Evolutionary conservation across 805 yeast genomes (phyloP), one percentile per base, ranked within the genome.

Genomic region (Kluyveromyces lactis): DNA sequence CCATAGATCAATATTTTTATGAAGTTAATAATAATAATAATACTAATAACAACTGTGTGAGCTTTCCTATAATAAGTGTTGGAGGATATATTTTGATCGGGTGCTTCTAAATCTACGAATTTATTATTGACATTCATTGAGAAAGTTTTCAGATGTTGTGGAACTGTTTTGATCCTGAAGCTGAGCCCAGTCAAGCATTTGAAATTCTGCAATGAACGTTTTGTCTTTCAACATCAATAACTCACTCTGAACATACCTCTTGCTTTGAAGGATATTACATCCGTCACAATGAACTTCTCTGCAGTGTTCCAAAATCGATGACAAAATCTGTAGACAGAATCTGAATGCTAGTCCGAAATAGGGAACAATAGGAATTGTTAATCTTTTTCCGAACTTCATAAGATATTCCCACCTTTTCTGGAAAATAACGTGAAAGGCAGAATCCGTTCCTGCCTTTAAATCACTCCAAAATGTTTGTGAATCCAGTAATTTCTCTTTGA

Each of bases 181-280:
- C 9, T 9, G n/a, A 4, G 49, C 50, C 54, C 55, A 51, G 2
- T 27, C 30, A 11, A 41, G 39, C 26, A 43, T 38, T 18, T 50
- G 47, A 32, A 52, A 49, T 17, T 43, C 39, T 2, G 55, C 33
- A 16, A 47, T 43, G 15, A 53, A 32, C 21, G 45, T 45, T 19
- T 39, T 21, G 30, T 55, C 53, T 3, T 49, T 42, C 8, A 46
- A 27, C 10, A 49, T 40, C 16, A 55, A 33, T n/a, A 53, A 30
- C 2, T 42, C 42, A 12, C 51, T 31, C 26, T 49, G 52, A 3
- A 52, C 43, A 26, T 17, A 26, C 9, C 37, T 4, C 19, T 34
- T 34, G 19, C 37, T 34, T 12, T 15, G 30, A 34, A 34, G 18
- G 10, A 16, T 23, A n/a, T 15, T 16, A 3, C 18, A 24, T 10